Evolutionary conservation across 1,139 yeast species (phyloP).

Genomic region (Casaregolazyma lundiana): DNA sequence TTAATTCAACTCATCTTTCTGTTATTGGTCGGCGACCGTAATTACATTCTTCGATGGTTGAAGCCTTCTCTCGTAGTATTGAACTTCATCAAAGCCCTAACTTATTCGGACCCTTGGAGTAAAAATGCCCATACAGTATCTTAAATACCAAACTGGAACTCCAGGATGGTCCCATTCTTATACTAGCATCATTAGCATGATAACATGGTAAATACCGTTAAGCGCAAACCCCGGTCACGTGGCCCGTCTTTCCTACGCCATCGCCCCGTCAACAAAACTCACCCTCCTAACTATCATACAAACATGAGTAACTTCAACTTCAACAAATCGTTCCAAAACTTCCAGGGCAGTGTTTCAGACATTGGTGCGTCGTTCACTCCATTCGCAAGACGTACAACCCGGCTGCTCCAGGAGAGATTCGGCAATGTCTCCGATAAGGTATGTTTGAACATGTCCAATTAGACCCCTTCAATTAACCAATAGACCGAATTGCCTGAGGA

Average conservation of each 20-base stretch:
- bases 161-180: too few species aligned
- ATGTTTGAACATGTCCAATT: slow-evolving; percentile 11
- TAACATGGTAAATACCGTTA: too few species aligned
- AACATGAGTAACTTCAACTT: slow-evolving; percentile 36
- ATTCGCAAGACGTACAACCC: slow-evolving; percentile 75
- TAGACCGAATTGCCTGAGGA: slow-evolving; percentile 77
- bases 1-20: too few species aligned
- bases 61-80: too few species aligned
- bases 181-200: too few species aligned
- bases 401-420: slow-evolving; percentile 71
- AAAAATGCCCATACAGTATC: too few species aligned
- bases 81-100: too few species aligned
- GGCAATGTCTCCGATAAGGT: slow-evolving; percentile 71
- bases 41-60: too few species aligned
- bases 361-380: slow-evolving; percentile 44
- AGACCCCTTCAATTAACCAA: neutral
- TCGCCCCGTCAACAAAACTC: neutral
- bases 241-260: neutral
- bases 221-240: too few species aligned
- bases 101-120: too few species aligned
- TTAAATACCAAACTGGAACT: too few species aligned
- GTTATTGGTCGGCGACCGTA: too few species aligned
- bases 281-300: neutral
- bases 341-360: slow-evolving; percentile 35
- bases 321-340: slow-evolving; percentile 36